Percentiles rank a stretch among this genome's conserved stretches.
These are phyloP conservation scores for Colletotrichum sp. DNA, from an alignment of 2,329 filamentous ascomycete species.

Conservation along the genomic window DNA sequence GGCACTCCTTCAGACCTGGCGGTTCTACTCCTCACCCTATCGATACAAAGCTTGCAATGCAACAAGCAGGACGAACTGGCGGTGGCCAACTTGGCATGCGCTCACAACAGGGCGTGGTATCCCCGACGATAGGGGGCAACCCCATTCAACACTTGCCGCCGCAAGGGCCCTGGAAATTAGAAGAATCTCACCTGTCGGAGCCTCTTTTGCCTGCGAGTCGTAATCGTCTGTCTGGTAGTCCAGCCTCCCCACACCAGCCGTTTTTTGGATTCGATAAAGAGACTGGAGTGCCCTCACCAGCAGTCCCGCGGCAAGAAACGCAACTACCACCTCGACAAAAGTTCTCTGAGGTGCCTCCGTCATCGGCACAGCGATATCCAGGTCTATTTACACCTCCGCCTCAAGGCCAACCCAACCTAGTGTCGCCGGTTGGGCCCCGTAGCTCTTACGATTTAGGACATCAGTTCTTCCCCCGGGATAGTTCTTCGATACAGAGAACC, in stretches of 20 bases:
- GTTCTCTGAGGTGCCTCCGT: slow-evolving; percentile 50
- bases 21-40: neutral
- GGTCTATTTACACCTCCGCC: slow-evolving; percentile 42
- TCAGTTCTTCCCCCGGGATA: slow-evolving; percentile 24
- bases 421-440: slow-evolving; percentile 23
- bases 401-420: slow-evolving; percentile 13
- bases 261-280: slow-evolving; percentile 57
- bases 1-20: neutral
- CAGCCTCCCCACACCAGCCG: slow-evolving; percentile 35
- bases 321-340: slow-evolving; percentile 28
- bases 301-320: slow-evolving; percentile 16
- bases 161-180: slow-evolving; percentile 55
- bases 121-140: slow-evolving; percentile 28
- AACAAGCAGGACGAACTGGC: slow-evolving; percentile 25
- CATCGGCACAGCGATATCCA: slow-evolving; percentile 55
- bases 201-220: slow-evolving; percentile 43
- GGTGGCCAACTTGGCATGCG: slow-evolving; percentile 22
- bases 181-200: slow-evolving; percentile 59
- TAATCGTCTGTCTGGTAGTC: slow-evolving; percentile 7
- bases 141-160: slow-evolving; percentile 46
- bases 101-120: slow-evolving; percentile 9
- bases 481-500: slow-evolving; percentile 41
- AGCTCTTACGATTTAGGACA: slow-evolving; percentile 17
- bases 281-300: slow-evolving; percentile 38
- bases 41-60: neutral